Evolutionary conservation across 1,139 yeast species (phyloP).

Genomic region (Kluyveromyces marxianus): DNA sequence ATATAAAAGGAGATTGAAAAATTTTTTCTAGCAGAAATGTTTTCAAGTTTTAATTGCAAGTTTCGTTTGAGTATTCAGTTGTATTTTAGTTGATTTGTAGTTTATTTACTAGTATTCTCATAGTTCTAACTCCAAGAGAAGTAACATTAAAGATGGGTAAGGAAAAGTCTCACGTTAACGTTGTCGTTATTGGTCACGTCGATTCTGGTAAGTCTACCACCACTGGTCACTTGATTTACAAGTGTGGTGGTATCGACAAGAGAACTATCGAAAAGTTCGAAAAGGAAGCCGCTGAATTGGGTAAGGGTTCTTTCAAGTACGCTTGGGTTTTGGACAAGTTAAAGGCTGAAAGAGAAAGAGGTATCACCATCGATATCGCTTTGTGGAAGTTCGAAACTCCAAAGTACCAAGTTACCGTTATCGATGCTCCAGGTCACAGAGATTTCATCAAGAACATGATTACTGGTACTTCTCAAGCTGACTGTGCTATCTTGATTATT

Average conservation of each 20-base stretch:
- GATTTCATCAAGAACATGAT: slow-evolving; percentile 94
- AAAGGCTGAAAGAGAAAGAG: slow-evolving; percentile 92
- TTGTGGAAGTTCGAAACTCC: slow-evolving; percentile 96
- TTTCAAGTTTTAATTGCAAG: not conserved
- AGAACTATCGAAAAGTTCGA: slow-evolving; percentile 98
- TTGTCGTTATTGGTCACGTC: slow-evolving; percentile 99
- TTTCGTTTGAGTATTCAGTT: not conserved
- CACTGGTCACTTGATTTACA: slow-evolving; percentile 98
- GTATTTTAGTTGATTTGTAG: not conserved
- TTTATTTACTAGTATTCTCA: not conserved
- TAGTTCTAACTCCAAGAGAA: slow-evolving; percentile 1
- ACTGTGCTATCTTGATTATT: slow-evolving; percentile 91
- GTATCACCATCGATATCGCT: slow-evolving; percentile 93
- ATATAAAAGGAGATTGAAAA: slow-evolving; percentile 1
- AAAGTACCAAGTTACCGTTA: slow-evolving; percentile 85
- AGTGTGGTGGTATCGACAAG: slow-evolving; percentile 90
- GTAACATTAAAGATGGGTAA: slow-evolving; percentile 50
- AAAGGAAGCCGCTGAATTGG: slow-evolving; percentile 97
- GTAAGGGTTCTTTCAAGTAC: slow-evolving; percentile 98
- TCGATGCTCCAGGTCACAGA: slow-evolving; percentile 96
- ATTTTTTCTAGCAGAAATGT: not conserved
- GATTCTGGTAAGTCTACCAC: slow-evolving; percentile 98
- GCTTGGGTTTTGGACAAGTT: slow-evolving; percentile 96
- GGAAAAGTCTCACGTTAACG: slow-evolving; percentile 96
- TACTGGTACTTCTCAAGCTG: slow-evolving; percentile 95